Evolutionary conservation across 495 filamentous ascomycete genomes (phyloP), one percentile per base, ranked within the genome.

Genomic region (Achaetomiella virescens): DNA sequence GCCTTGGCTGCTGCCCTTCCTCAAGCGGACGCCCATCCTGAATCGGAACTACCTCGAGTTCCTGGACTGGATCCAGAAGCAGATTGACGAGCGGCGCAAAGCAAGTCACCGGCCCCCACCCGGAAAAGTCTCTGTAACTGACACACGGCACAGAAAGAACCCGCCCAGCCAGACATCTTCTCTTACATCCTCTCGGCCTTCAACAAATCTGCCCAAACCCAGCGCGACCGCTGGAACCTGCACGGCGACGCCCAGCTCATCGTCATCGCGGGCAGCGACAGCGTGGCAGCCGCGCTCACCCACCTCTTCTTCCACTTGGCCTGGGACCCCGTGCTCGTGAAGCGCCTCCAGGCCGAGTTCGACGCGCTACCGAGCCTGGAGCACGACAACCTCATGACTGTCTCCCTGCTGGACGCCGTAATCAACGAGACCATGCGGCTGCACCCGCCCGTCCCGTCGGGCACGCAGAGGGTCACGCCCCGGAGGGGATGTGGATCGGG

Each of bases 401-500:
- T 61, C 14, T 31, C 27, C 29, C 46, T 66, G 29, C 54, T 84
- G 60, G 40, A 74, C n/a, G 82, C 81, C 3, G 74, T 73, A 18
- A 65, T 84, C 1, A 66, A 80, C 40, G 83, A 86, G 61, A 66
- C 68, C 2, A 59, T 85, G 66, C 75, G 83, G 0, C 63, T 83
- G 43, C 79, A 78, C 58, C 76, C 82, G 6, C 78, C 83, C 0
- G 67, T 76, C 3, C 65, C 77, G 0, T 69, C 59, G 33, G 73
- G 70, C 5, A 55, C 76, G 15, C 71, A 74, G 1, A 70, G 82
- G 1, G 48, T 71, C 0, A 66, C 68, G 10, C 75, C 80, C 51
- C 62, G 2, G 70, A 63, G 3, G 82, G 82, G 17, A 66, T 57
- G 15, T 60, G 55, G 11, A 73, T 86, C 12, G 50, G 65, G 18